Evolutionary conservation across 129 eudicot genomes (phyloP).

Genomic region (Lactuca sativa): DNA sequence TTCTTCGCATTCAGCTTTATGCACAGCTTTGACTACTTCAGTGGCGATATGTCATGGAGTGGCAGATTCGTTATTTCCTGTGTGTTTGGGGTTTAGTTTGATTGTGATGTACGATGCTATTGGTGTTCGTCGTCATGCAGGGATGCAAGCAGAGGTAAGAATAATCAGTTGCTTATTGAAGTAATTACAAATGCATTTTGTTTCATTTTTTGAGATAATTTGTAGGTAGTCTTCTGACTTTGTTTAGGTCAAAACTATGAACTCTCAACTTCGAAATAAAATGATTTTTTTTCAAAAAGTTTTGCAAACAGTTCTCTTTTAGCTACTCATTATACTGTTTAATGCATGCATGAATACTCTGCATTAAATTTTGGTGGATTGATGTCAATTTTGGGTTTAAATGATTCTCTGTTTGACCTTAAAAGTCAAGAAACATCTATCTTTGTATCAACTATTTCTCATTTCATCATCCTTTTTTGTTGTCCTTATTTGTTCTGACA

Average conservation of each 20-base stretch:
- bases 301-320: neutral
- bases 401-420: neutral
- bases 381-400: neutral
- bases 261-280: neutral
- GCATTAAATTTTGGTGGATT: neutral
- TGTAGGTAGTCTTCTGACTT: neutral
- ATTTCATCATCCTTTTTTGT: neutral
- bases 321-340: neutral
- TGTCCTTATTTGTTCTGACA: too few relatives aligned
- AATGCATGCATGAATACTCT: neutral
- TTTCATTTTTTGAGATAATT: neutral
- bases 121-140: conserved; percentile 94
- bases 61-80: conserved; percentile 90
- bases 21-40: conserved; percentile 81
- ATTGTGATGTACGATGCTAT: conserved; percentile 96
- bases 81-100: conserved; percentile 80
- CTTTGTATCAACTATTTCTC: neutral
- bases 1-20: conserved; percentile 86
- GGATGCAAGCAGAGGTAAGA: conserved; percentile 90
- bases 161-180: neutral
- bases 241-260: neutral
- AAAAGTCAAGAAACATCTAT: neutral
- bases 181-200: neutral
- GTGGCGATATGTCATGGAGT: conserved; percentile 94
- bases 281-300: too few relatives aligned